Percentiles rank a stretch among this genome's conserved stretches.
phyloP scores from a whole-genome alignment of 352 stramenopile genomes.

The Phytophthora megakarya region DNA sequence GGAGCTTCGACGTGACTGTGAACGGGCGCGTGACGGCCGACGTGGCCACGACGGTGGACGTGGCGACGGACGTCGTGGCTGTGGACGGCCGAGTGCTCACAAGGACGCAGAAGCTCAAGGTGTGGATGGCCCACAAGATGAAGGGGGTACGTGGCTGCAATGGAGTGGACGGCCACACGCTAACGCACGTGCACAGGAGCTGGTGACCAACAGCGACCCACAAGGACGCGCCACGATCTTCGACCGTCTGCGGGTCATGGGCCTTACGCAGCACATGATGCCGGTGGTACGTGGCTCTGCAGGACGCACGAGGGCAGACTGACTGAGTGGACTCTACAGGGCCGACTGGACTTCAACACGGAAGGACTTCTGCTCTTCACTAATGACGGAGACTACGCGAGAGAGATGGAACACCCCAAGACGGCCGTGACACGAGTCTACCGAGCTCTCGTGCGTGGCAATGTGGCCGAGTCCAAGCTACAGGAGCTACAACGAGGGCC shows the following conservation, averaged over 20 bases:
- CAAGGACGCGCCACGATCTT: conserved; percentile 89
- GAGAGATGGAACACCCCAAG: conserved; percentile 88
- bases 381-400: conserved; percentile 91
- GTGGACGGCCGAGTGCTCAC: conserved; percentile 61
- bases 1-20: conserved; percentile 69
- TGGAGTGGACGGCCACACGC: neutral
- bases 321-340: conserved; percentile 34
- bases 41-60: conserved; percentile 62
- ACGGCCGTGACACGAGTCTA: conserved; percentile 79
- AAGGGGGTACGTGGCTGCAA: conserved; percentile 57
- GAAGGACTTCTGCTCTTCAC: conserved; percentile 93
- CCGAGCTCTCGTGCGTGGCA: conserved; percentile 82
- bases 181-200: conserved; percentile 44
- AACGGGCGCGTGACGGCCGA: conserved; percentile 71
- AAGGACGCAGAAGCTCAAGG: conserved; percentile 49
- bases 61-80: conserved; percentile 51
- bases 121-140: conserved; percentile 91
- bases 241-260: conserved; percentile 82
- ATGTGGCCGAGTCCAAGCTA: conserved; percentile 82
- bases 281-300: conserved; percentile 63
- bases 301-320: neutral
- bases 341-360: conserved; percentile 92
- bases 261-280: conserved; percentile 85
- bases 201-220: conserved; percentile 82
- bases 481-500: conserved; percentile 74